Percentiles rank a stretch among this genome's conserved stretches.
These are phyloP conservation scores for Solanum sejunctum DNA, from an alignment of 257 asterid species.

Conservation along the genomic window DNA sequence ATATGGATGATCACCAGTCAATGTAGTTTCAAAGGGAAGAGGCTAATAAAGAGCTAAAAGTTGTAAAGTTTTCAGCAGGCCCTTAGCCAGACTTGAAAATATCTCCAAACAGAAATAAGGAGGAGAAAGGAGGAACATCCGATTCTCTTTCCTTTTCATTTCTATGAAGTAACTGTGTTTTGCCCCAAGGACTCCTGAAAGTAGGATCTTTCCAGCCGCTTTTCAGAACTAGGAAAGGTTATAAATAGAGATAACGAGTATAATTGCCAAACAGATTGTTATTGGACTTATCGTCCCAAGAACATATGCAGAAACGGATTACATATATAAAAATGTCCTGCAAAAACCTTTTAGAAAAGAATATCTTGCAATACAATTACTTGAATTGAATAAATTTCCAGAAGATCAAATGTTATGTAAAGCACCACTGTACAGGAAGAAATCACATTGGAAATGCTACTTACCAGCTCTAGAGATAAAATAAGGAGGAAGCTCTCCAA, in stretches of 20 bases:
- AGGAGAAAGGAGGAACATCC: not conserved
- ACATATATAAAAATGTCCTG: not conserved
- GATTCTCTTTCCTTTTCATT: not conserved
- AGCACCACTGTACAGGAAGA: not conserved
- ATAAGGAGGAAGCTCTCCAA: constrained; percentile 29
- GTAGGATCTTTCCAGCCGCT: not conserved
- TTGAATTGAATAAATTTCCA: not conserved
- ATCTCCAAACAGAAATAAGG: not conserved
- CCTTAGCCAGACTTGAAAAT: not conserved
- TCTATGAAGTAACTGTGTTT: not conserved
- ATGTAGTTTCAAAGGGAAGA: not conserved
- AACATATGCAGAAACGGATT: not conserved
- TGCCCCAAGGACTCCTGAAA: not conserved
- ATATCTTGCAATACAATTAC: not conserved
- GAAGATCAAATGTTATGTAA: not conserved
- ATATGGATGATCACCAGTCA: not conserved
- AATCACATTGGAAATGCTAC: not conserved
- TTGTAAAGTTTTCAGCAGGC: not conserved
- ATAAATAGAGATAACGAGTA: not conserved
- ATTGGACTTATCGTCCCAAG: not conserved
- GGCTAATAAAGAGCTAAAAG: not conserved
- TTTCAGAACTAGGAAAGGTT: not conserved
- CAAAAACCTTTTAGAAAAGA: not conserved
- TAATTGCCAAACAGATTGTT: not conserved
- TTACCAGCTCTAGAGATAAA: constrained; percentile 28